Evolutionary conservation across 805 yeast species (phyloP).

Genomic region (Nakazawaea laoshanensis): DNA sequence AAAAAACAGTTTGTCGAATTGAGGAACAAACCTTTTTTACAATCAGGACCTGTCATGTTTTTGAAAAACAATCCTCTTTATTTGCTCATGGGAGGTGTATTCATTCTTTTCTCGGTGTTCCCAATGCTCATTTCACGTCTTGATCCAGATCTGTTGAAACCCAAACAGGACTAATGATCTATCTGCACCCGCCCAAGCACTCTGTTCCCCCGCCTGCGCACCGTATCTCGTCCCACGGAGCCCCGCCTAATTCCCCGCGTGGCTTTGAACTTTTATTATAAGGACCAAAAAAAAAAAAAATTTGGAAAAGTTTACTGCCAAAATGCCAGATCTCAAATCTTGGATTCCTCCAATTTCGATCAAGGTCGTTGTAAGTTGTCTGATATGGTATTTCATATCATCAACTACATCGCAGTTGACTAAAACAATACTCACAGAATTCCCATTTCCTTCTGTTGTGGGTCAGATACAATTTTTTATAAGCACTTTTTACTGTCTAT

Average conservation of each 20-base stretch:
- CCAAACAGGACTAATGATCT: too few species aligned
- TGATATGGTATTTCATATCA: constrained; percentile 54
- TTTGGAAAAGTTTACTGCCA: too few species aligned
- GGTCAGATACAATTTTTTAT: constrained; percentile 57
- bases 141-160: constrained; percentile 2
- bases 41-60: neutral
- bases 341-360: constrained; percentile 25
- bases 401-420: constrained; percentile 60
- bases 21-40: constrained; percentile 5
- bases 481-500: constrained; percentile 30
- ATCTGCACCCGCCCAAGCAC: too few species aligned
- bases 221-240: too few species aligned
- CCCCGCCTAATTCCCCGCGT: too few species aligned
- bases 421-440: constrained; percentile 41
- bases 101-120: constrained; percentile 1
- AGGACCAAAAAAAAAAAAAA: too few species aligned
- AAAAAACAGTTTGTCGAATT: neutral
- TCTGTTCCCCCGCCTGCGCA: too few species aligned
- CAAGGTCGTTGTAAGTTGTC: constrained; percentile 33
- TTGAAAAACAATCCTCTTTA: constrained; percentile 1
- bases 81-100: constrained; percentile 1
- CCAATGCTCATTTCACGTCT: constrained; percentile 2
- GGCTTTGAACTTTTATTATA: too few species aligned
- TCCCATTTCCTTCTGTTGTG: constrained; percentile 54
- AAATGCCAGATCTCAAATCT: constrained; percentile 2